phyloP scores from a whole-genome alignment of 176 grass and related monocot species.

The Oryza punctata region DNA sequence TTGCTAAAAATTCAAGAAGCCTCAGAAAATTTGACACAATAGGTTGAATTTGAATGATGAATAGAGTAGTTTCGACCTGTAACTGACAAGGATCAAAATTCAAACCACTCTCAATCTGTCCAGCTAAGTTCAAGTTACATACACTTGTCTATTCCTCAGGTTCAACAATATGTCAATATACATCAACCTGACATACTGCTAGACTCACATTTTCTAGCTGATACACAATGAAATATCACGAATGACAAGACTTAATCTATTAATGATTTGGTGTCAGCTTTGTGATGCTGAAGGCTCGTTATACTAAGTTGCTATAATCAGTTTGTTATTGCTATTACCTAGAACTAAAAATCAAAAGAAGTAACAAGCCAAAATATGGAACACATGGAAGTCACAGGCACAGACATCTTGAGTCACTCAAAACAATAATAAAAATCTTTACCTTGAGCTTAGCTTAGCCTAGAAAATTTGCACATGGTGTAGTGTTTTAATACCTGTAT shows the following conservation, averaged over 20 bases:
- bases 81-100: not conserved
- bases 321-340: slow-evolving; percentile 7
- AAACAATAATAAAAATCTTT: slow-evolving; percentile 19
- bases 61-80: not conserved
- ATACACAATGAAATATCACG: not conserved
- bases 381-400: not conserved
- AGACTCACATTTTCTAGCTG: not conserved
- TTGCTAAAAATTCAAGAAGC: not conserved
- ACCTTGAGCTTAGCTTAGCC: not conserved
- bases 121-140: slow-evolving; percentile 10
- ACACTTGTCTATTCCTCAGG: slow-evolving; percentile 2
- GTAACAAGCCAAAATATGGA: not conserved
- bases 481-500: slow-evolving; percentile 54
- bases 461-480: slow-evolving; percentile 10
- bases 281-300: slow-evolving; percentile 13
- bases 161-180: slow-evolving; percentile 13
- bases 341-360: not conserved
- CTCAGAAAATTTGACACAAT: not conserved
- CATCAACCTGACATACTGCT: not conserved
- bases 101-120: not conserved
- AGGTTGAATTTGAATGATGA: not conserved
- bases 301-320: slow-evolving; percentile 7
- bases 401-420: not conserved
- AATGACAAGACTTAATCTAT: not conserved
- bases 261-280: not conserved